Percentiles rank a stretch among this genome's conserved stretches.
These are phyloP conservation scores for Neurospora sp. DNA, from an alignment of 495 filamentous ascomycete species.

Conservation along the genomic window DNA sequence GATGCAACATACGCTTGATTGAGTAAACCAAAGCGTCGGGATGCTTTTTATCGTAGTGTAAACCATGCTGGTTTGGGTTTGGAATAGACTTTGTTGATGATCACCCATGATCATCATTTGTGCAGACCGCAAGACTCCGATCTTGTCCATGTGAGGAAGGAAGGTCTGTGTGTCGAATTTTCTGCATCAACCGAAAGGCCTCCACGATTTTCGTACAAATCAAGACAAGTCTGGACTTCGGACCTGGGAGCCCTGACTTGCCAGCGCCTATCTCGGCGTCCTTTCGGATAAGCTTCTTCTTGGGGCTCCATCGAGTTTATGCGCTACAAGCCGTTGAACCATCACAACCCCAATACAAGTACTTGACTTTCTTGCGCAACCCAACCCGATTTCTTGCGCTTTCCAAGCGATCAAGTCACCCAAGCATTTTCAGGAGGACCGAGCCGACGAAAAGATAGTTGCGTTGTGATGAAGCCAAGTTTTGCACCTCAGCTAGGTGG, in stretches of 20 bases:
- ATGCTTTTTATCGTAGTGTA: not conserved
- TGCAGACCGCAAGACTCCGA: not conserved
- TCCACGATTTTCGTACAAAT: not conserved
- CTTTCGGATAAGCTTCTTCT: not conserved
- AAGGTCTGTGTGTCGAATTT: not conserved
- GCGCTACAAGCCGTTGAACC: not conserved
- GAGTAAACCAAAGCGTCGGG: not conserved
- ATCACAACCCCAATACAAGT: not conserved
- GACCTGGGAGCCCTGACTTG: not conserved
- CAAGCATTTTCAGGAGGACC: not conserved
- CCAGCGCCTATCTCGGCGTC: not conserved
- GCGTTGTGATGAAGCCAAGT: not conserved
- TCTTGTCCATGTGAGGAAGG: not conserved
- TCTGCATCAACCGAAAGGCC: not conserved
- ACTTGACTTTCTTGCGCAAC: not conserved
- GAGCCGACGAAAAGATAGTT: not conserved
- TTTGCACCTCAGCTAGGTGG: not conserved
- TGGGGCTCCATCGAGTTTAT: not conserved
- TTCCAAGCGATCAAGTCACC: not conserved
- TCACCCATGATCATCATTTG: not conserved
- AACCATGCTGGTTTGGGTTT: not conserved
- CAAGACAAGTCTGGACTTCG: not conserved
- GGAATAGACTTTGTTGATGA: not conserved
- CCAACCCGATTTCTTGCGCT: not conserved
- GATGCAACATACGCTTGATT: not conserved